Evolutionary conservation across 2,329 filamentous ascomycete genomes (phyloP).

Genomic region (Raffaelea ambrosiae): DNA sequence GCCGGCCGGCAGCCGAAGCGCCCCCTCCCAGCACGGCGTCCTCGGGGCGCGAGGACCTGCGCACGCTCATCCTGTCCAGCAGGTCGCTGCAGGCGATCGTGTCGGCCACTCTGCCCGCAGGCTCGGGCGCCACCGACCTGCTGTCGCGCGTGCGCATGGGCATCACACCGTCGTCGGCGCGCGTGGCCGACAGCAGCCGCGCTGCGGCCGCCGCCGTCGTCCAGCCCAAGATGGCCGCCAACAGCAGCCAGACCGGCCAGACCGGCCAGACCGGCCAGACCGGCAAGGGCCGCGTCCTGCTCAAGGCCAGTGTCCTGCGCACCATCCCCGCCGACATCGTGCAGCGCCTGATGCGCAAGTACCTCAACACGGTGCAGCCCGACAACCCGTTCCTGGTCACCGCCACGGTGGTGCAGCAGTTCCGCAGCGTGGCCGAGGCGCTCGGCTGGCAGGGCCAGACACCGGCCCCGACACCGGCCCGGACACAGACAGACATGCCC

Average conservation of each 20-base stretch:
- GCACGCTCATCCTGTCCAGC: conserved; percentile 17
- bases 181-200: conserved; percentile 3
- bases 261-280: too few relatives aligned
- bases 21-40: neutral
- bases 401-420: conserved; percentile 18
- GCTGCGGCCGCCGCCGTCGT: neutral
- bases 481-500: neutral
- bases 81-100: conserved; percentile 20
- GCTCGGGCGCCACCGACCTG: conserved; percentile 19
- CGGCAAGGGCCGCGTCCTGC: neutral
- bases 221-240: neutral
- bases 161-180: conserved; percentile 20
- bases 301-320: conserved; percentile 5
- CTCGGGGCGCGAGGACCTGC: conserved; percentile 7
- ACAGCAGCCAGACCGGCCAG: neutral
- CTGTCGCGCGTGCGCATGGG: conserved; percentile 23
- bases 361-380: conserved; percentile 20
- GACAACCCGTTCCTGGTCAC: conserved; percentile 20
- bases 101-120: conserved; percentile 19
- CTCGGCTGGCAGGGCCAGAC: conserved; percentile 8
- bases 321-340: conserved; percentile 13
- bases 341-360: conserved; percentile 20
- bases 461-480: conserved; percentile 5
- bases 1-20: neutral
- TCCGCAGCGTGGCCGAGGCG: conserved; percentile 11